Evolutionary conservation across 1,284 basidiomycete species (phyloP), one percentile per base, ranked within the genome.

Genomic region (Laetiporus sulphureus): DNA sequence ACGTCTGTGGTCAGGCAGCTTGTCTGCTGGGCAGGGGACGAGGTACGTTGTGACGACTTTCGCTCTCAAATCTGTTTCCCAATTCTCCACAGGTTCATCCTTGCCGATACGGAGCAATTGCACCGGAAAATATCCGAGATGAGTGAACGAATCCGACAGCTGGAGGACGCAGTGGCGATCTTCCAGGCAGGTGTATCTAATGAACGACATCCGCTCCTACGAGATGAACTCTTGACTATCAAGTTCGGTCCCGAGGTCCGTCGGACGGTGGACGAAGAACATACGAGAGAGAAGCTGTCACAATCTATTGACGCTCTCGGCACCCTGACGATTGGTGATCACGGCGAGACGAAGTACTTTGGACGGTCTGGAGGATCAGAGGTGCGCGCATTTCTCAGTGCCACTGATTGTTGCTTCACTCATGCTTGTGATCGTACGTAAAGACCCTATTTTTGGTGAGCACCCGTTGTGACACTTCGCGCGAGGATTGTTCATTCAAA

Each of bases 21-120:
- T 62, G 21, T 60, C 58, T 35, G 58, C 57, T 1, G 58, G 60
- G 6, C 60, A 60, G 45, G 58, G 58, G 10, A 60, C 60, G 40
- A 56, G 60, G 60, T 61, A 38, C 37, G 50, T 34, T 2, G 3
- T 7, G 13, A 27, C 25, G 25, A 8, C 41, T 10, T 29, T 25
- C 15, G 20, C 24, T 31, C n/a, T 27, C 35, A 20, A 18, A 38
- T n/a, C 15, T 29, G 13, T 31, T 53, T 45, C 23, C 43, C 30
- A 27, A 5, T 5, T 22, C 39, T 20, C n/a, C 16, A 5, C 42
- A 83, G 83, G 39, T 86, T 87, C 54, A 80, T 86, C 29, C 72
- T 86, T n/a, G 82, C 83, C 2, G 81, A 83, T 50, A 87, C 83
- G 2, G 83, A 86, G 45, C 76, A 79, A 49, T 64, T 88, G 21